These are phyloP conservation scores for Castanospermum australe DNA, from an alignment of 306 rosid genomes.

Conservation along the genomic window DNA sequence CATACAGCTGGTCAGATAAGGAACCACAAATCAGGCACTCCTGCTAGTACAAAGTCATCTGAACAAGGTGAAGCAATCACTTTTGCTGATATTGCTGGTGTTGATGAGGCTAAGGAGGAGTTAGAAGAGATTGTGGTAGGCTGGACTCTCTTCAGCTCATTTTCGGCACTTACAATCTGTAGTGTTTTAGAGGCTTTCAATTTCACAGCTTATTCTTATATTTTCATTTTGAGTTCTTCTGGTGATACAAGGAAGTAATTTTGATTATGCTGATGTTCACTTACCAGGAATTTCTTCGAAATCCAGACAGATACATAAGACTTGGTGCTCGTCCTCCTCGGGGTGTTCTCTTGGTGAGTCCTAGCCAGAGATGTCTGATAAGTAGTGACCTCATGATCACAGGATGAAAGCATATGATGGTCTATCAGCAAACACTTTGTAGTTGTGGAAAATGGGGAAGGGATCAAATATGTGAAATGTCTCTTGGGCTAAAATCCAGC, in stretches of 20 bases:
- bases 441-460: background rate
- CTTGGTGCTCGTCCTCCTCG: conserved; percentile 99
- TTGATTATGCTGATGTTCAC: conserved; percentile 36
- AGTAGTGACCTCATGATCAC: background rate
- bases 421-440: background rate
- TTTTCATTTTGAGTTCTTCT: conserved; percentile 6
- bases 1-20: conserved; percentile 89
- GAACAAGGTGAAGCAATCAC: conserved; percentile 85
- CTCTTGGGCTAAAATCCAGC: background rate
- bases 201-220: background rate
- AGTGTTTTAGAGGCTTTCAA: conserved; percentile 29
- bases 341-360: conserved; percentile 97
- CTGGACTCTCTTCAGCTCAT: conserved; percentile 31
- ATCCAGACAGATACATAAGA: conserved; percentile 82
- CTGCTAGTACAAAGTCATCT: conserved; percentile 71
- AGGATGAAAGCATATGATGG: background rate
- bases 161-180: conserved; percentile 14
- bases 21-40: conserved; percentile 78
- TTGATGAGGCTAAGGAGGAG: conserved; percentile 99
- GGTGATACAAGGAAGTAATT: conserved; percentile 20
- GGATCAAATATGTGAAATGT: conserved; percentile 20
- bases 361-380: conserved; percentile 16
- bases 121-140: conserved; percentile 99
- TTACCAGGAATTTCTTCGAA: conserved; percentile 94
- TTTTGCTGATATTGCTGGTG: conserved; percentile 96